Evolutionary conservation across 1,284 basidiomycete genomes (phyloP), one percentile per base, ranked within the genome.

Genomic region (Paramarasmius palmivorus): DNA sequence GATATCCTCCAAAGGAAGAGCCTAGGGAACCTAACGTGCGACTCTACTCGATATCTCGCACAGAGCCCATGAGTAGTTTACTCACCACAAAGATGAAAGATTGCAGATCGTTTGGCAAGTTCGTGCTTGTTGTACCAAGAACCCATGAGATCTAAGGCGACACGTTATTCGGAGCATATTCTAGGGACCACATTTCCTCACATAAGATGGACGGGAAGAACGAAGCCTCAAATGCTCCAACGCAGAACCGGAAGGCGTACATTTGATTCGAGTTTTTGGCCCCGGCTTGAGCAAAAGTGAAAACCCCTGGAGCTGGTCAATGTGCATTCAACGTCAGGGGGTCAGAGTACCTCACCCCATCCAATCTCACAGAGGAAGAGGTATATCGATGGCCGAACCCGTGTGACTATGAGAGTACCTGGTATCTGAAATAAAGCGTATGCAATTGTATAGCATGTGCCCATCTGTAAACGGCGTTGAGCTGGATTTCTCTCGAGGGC

Each of bases 71-170:
- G 19, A 34, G n/a, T 22, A 25, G 49, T 19, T 39, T 35, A 37
- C 34, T 10, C 47, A 55, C 57, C 57, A 38, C 55, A 59, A 5
- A 64, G 52, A 54, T 65, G 63, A 45, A 65, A 65, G 20, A 65
- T 63, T 4, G 63, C 63, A 2, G 62, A 32, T 36, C 63, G 55
- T 41, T 65, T 65, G 1, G 63, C 63, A 37, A 65, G 48, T 41
- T 64, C 63, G 15, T 56, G 52, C 41, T 60, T 63, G 7, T 61
- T 62, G 38, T 65, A 63, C 62, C 62, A 62, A 20, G 53, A 56
- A 7, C 61, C 63, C 59, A 65, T 59, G 6, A 64, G 52, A 46
- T 59, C 57, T 64, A 52, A 6, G 57, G 36, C 20, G 51, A 29
- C 14, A 37, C 39, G 20, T 41, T 50, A 19, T 6, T 38, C 20